Percentiles rank a stretch among this genome's conserved stretches.
phyloP scores from a whole-genome alignment of 352 stramenopile species.

The Pythium pyrilobum region DNA sequence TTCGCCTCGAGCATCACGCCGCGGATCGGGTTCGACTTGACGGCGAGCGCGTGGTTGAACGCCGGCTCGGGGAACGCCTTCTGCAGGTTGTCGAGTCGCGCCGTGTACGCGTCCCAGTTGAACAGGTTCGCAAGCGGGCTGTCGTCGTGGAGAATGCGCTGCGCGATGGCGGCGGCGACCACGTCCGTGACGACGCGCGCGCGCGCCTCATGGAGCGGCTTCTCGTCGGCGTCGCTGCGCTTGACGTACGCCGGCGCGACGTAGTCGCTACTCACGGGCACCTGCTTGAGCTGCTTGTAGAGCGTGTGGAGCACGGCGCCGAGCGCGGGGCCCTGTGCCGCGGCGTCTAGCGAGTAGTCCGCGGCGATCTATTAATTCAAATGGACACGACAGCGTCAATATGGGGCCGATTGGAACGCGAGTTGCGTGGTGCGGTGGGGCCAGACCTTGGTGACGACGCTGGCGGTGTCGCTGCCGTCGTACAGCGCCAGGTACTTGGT shows the following conservation, averaged over 20 bases:
- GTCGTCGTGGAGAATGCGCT: constrained; percentile 49
- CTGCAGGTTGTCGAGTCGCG: constrained; percentile 50
- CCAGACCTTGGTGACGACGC: constrained; percentile 11
- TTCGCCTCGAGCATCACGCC: constrained; percentile 53
- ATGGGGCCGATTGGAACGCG: neutral
- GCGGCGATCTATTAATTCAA: constrained; percentile 8
- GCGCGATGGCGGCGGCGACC: constrained; percentile 40
- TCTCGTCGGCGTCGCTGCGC: constrained; percentile 29
- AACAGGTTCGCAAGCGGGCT: constrained; percentile 61
- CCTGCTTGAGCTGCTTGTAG: constrained; percentile 7
- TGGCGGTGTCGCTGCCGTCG: constrained; percentile 11
- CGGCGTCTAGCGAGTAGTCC: constrained; percentile 9
- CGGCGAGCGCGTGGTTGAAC: constrained; percentile 72
- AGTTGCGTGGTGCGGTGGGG: neutral
- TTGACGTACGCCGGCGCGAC: constrained; percentile 41
- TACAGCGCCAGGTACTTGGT: constrained; percentile 18
- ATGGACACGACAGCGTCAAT: neutral
- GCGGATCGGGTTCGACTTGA: constrained; percentile 79
- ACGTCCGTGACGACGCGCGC: constrained; percentile 29
- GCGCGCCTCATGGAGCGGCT: constrained; percentile 29
- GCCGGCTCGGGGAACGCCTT: constrained; percentile 47
- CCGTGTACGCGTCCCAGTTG: constrained; percentile 54
- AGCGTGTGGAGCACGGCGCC: constrained; percentile 14
- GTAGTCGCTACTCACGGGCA: constrained; percentile 21
- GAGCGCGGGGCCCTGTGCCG: neutral